Base-by-base conservation (phyloP, 176 grass and related monocot genomes). In the Elymus sibiricus region DNA sequence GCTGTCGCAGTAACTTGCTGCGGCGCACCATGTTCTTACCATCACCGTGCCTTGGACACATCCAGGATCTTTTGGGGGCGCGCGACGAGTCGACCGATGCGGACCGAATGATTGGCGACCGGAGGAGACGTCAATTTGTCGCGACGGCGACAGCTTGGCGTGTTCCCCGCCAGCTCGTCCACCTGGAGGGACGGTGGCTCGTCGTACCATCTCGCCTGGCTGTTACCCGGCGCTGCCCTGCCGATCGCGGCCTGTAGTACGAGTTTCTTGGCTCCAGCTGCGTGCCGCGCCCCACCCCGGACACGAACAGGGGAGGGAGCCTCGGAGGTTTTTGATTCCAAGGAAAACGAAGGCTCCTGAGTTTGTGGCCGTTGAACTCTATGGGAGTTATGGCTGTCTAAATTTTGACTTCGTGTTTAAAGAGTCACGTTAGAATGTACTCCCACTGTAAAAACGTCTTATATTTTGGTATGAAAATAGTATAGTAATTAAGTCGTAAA, bases 111-210 rank as follows among this genome's bases (percentile, higher is more conserved):
- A 87, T 64, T 74, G 16, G 27, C 19, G 60, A 22, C 31, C 4
- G 38, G 79, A 76, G 27, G 31, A 79, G 69, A 22, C 64, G 65
- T 64, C 53, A 17, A 49, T 53, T 53, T 46, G 55, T 16, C 13
- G 13, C 59, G 39, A 60, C 75, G 61, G 25, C 7, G 86, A 87
- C 46, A 55, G 61, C 15, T 68, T 77, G 79, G 71, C 79, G 26
- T 77, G 14, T 88, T 73, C 55, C 73, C 53, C 39, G 81, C 87
- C 81, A 78, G 80, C 37, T 62, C 59, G 27, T 1, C 34, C 86
- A 63, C 12, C 67, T n/a, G 4, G 69, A 73, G 40, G 51, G 27
- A 51, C 34, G 51, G 51, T 8, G 31, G 28, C 49, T 63, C 38
- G n/a, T 24, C 29, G 87, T 88, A 24, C 87, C 21, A 9, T 17